Conservation (phyloP, 169 alveolate species). For the Prorocentrum cordatum region DNA sequence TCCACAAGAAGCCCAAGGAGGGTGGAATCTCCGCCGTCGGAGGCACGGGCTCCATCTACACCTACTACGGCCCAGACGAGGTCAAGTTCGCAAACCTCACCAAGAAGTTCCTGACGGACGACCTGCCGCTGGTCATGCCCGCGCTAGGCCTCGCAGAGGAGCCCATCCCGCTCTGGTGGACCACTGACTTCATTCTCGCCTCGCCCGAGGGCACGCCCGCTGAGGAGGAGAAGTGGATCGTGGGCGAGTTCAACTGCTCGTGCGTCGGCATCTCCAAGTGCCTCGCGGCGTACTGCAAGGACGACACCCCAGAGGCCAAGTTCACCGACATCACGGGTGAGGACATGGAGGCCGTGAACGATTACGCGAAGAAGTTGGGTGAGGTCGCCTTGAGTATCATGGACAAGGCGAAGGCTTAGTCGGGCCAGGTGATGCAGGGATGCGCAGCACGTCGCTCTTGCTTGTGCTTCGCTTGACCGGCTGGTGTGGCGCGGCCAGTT, state of each 20-base stretch:
- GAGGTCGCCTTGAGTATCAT: too few relatives aligned
- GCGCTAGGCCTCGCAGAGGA: slow-evolving; percentile 8
- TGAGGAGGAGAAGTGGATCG: background rate
- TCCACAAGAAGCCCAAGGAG: background rate
- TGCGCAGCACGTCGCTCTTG: too few relatives aligned
- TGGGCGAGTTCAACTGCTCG: slow-evolving; percentile 7
- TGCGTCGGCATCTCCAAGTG: too few relatives aligned
- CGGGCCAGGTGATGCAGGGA: too few relatives aligned
- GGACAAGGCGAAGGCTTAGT: too few relatives aligned
- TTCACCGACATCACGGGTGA: too few relatives aligned
- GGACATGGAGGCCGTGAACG: too few relatives aligned
- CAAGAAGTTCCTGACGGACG: background rate
- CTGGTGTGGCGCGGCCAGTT: too few relatives aligned
- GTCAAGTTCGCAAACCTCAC: background rate
- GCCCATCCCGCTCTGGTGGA: slow-evolving; percentile 40
- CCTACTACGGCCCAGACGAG: slow-evolving; percentile 11
- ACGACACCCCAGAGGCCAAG: too few relatives aligned
- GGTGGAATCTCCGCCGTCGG: background rate
- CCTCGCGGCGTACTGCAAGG: too few relatives aligned
- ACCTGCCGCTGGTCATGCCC: slow-evolving; percentile 49
- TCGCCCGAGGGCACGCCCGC: slow-evolving; percentile 24
- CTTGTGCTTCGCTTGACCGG: too few relatives aligned
- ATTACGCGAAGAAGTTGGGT: too few relatives aligned
- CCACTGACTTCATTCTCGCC: slow-evolving; percentile 30
- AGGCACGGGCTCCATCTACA: slow-evolving; percentile 19